Base-by-base conservation (phyloP, 768 basidiomycete genomes). In the Strobilomyces dryophilus region DNA sequence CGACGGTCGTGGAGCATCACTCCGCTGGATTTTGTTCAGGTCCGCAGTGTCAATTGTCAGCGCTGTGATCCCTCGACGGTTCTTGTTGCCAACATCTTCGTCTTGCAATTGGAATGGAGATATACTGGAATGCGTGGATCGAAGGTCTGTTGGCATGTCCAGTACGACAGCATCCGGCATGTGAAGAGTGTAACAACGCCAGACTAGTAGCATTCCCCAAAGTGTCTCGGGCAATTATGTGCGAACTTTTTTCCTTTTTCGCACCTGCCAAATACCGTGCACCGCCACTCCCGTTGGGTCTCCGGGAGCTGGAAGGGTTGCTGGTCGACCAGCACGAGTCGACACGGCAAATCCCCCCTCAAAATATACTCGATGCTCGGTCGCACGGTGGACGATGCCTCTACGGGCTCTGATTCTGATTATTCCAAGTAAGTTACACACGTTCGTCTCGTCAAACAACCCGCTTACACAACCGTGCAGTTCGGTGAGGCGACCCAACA, bases 351-450 rank as follows among this genome's bases (percentile, higher is more conserved):
- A 44, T 39, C 43, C 57, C 55, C 59, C 39, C 54, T 56, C 52
- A 49, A 31, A 54, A 54, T 69, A 58, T 47, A 66, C 55, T 52
- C 53, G 37, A 74, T 76, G 73, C 61, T 73, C 56, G 68, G 66
- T 53, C 70, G 65, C 37, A 56, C 71, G 85, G 87, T 91, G 85
- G 89, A 91, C 63, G 89, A 91, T 57, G 75, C 83, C n/a, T 90
- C 89, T 35, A 89, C 92, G 3, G 93, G 92, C 44, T 95, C 94
- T 14, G 94, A 95, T 67, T 94, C 92, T 31, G 94, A 95, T 66
- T 95, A 97, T 70, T 92, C 94, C 56, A 95, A 92, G 94, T 95
- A 61, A 67, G 85, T 68, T 36, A 11, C 35, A 46, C 37, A 32
- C 42, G 17, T 39, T 42, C 39, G 15, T 21, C 36, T 27, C 9